These are phyloP conservation scores for Vanilla planifolia DNA, from an alignment of 106 monocot genomes.

Conservation along the genomic window DNA sequence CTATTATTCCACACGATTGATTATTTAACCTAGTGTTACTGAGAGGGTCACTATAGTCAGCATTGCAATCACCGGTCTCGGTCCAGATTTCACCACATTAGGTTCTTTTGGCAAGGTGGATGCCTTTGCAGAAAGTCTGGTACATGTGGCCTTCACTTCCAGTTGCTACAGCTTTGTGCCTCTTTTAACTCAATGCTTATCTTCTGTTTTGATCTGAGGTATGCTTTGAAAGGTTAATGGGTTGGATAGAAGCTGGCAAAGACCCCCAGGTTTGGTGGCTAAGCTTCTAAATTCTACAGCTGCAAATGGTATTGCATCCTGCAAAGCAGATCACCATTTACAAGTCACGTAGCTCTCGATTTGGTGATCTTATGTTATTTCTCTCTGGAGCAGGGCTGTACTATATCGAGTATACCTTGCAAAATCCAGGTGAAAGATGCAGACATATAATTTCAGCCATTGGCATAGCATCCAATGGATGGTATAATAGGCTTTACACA, in stretches of 20 bases:
- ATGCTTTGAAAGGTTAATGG: constrained; percentile 55
- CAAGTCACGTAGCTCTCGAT: background rate
- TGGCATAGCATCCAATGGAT: constrained; percentile 75
- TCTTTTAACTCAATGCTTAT: background rate
- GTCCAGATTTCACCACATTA: constrained; percentile 80
- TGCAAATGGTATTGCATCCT: constrained; percentile 32
- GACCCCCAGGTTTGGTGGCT: constrained; percentile 78
- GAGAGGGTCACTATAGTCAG: constrained; percentile 48
- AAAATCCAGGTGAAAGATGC: constrained; percentile 72
- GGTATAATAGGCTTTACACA: constrained; percentile 95
- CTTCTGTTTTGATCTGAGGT: background rate
- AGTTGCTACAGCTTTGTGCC: background rate
- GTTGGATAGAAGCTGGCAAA: constrained; percentile 88
- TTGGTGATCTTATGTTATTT: background rate
- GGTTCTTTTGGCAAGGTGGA: constrained; percentile 86
- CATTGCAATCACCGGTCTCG: constrained; percentile 63
- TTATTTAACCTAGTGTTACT: background rate
- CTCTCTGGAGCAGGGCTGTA: constrained; percentile 50
- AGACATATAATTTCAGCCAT: constrained; percentile 76
- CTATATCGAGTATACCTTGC: constrained; percentile 89
- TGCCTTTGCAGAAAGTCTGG: constrained; percentile 86
- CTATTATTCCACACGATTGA: background rate
- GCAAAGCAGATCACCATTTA: no score
- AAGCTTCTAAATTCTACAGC: constrained; percentile 71
- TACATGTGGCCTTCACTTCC: constrained; percentile 9